Evolutionary conservation across 306 rosid species (phyloP), one percentile per base, ranked within the genome.

Genomic region (Arachis stenosperma): DNA sequence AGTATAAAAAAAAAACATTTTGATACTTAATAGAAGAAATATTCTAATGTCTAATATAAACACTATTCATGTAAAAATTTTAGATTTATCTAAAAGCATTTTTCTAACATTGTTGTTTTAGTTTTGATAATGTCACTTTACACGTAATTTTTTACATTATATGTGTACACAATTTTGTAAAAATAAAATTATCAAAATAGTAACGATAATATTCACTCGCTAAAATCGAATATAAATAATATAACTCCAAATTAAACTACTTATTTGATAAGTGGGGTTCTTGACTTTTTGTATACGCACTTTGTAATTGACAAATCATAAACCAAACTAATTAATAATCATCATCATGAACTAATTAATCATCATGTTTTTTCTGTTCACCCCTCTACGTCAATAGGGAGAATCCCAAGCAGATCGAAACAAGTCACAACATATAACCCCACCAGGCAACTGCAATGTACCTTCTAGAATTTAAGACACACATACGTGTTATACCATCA

Each of bases 401-500:
- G 3, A 75, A 43, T 75, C 15, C 70, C 66, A 29, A 75, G 51
- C 17, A 17, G 17, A 17, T 17, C 17, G 17, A 17, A 17, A 17
- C 53, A 0, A 2, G 58, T 43, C 6, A 33, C 2, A 33, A 33
- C 4, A 33, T 4, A 7, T 69, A 65, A 43, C 46, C 58, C 67
- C 53, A 72, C 55, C 17, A 46, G 9, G 62, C 10, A 41, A 46
- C 65, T 14, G 17, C 50, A 7, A 15, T 71, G 57, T n/a, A 66
- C 6, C 60, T 81, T 60, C 64, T 72, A 73, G 79, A 69, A 60
- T 9, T 69, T 29, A 27, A 57, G 58, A 81, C 36, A 74, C 76
- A 75, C 64, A 67, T 54, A 67, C 73, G 27, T 22, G 27, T 22
- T 22, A 22, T 22, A 22, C 27, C 27, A 1, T 22, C 27, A 22